phyloP scores from a whole-genome alignment of 2,329 filamentous ascomycete species.

The Aureobasidium melanogenum region DNA sequence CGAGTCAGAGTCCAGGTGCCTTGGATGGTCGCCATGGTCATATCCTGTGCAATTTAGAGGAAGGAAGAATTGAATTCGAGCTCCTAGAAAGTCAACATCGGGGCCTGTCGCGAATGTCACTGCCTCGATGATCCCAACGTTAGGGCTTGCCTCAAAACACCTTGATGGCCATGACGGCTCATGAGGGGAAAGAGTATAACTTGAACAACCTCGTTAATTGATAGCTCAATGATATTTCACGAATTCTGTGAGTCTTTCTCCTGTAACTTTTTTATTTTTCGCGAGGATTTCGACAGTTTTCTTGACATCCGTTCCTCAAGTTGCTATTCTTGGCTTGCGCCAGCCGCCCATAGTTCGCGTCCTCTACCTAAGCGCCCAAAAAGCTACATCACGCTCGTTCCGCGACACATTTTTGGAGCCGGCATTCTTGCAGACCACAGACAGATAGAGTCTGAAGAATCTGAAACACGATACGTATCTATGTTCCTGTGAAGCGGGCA shows the following conservation, averaged over 20 bases:
- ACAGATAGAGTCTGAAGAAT: neutral
- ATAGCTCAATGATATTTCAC: neutral
- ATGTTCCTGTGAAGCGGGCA: neutral
- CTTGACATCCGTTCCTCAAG: neutral
- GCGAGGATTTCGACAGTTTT: no score
- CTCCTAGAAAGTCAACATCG: neutral
- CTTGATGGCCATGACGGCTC: neutral
- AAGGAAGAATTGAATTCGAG: neutral
- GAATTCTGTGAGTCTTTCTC: neutral
- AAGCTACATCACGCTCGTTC: neutral
- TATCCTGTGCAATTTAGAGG: neutral
- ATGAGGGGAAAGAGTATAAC: neutral
- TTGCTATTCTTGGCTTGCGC: neutral
- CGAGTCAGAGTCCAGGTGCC: conserved; percentile 24
- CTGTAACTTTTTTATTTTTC: no score
- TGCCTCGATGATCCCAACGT: neutral
- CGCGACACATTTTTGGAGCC: neutral
- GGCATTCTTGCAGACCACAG: neutral
- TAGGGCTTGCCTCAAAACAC: neutral
- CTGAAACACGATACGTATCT: neutral
- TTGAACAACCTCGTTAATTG: no score
- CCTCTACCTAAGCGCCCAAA: neutral
- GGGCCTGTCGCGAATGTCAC: neutral
- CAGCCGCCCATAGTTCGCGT: neutral
- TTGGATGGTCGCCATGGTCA: conserved; percentile 14